phyloP scores from a whole-genome alignment of 768 basidiomycete species.

The Suillus sp. region DNA sequence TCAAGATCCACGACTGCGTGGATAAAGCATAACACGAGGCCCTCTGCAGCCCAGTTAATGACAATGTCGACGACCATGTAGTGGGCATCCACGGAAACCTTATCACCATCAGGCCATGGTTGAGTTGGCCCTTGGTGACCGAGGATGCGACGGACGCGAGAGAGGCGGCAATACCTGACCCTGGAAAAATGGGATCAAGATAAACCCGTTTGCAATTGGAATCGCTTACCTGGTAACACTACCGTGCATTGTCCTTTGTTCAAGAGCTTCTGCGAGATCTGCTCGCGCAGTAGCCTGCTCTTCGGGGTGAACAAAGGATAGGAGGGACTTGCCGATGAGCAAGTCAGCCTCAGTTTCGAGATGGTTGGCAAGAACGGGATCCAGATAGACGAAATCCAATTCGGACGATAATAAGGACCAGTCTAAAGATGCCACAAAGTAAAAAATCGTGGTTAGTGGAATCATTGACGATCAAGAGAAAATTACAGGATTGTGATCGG shows the following conservation, averaged over 20 bases:
- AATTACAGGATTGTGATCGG: slow-evolving; percentile 27
- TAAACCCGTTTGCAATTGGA: slow-evolving; percentile 11
- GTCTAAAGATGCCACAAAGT: slow-evolving; percentile 45
- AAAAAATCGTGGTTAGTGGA: slow-evolving; percentile 21
- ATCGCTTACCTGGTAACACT: slow-evolving; percentile 71
- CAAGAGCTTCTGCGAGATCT: slow-evolving; percentile 74
- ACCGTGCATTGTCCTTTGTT: slow-evolving; percentile 76
- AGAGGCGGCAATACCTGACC: slow-evolving; percentile 78
- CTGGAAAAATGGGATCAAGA: slow-evolving; percentile 41
- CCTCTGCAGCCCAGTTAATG: slow-evolving; percentile 87
- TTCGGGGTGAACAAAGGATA: slow-evolving; percentile 83
- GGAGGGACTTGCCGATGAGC: slow-evolving; percentile 69
- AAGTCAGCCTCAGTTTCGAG: slow-evolving; percentile 69
- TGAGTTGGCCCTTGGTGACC: slow-evolving; percentile 60
- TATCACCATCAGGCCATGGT: slow-evolving; percentile 66
- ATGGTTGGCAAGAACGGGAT: slow-evolving; percentile 75
- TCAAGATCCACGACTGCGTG: slow-evolving; percentile 79
- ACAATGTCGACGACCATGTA: slow-evolving; percentile 90
- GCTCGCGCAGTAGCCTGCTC: slow-evolving; percentile 73
- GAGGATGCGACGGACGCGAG: slow-evolving; percentile 70
- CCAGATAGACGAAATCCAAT: slow-evolving; percentile 79
- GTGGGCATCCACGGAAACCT: slow-evolving; percentile 65
- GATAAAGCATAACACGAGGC: slow-evolving; percentile 85
- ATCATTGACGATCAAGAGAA: slow-evolving; percentile 16
- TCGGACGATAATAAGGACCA: slow-evolving; percentile 81